Conservation (phyloP, 768 basidiomycete species). For the Cyathus striatus region DNA sequence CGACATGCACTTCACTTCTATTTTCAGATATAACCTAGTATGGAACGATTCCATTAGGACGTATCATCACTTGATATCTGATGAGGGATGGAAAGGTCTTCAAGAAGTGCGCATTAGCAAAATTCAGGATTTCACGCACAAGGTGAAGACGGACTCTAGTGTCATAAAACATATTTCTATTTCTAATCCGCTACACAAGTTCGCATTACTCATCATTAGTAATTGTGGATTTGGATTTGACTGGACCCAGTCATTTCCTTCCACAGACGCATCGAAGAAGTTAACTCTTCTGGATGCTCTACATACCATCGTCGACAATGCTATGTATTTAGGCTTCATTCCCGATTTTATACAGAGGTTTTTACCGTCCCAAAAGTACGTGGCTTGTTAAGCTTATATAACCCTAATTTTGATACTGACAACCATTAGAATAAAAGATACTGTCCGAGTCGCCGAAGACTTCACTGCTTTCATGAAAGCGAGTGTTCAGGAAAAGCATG, state of each 20-base stretch:
- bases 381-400: slow-evolving; percentile 18
- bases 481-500: slow-evolving; percentile 26
- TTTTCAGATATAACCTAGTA: background rate
- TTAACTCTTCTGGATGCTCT: slow-evolving; percentile 35
- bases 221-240: slow-evolving; percentile 43
- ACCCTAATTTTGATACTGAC: no score
- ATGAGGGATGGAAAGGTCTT: background rate
- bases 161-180: background rate
- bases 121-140: background rate
- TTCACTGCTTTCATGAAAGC: slow-evolving; percentile 31
- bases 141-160: background rate
- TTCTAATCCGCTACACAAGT: slow-evolving; percentile 20
- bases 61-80: background rate
- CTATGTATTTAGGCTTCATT: slow-evolving; percentile 16
- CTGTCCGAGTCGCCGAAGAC: no score
- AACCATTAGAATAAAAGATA: no score
- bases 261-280: slow-evolving; percentile 25
- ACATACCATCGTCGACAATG: slow-evolving; percentile 23
- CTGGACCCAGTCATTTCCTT: slow-evolving; percentile 34
- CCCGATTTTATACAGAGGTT: slow-evolving; percentile 33
- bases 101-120: background rate
- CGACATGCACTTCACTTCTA: background rate
- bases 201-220: slow-evolving; percentile 37
- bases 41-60: background rate
- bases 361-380: slow-evolving; percentile 32